Base-by-base conservation (phyloP, 2,329 filamentous ascomycete species). In the Dothiorella sarmentorum region DNA sequence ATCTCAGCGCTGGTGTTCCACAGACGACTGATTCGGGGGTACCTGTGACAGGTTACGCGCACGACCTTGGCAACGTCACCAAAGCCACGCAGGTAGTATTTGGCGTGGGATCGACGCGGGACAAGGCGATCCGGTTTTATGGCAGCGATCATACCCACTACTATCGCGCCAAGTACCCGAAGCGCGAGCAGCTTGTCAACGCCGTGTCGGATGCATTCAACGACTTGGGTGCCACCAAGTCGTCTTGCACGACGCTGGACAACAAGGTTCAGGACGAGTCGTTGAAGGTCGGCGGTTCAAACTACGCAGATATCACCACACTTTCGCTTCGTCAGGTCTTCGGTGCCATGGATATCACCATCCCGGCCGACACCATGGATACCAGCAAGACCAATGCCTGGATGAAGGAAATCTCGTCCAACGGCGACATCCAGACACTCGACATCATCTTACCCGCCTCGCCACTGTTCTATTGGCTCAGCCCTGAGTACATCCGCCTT, bases 401-500 rank as follows among this genome's bases (percentile, higher is more conserved):
- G 40, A 68, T 77, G 59, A 77, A 77, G 52, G 75, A 78, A 60
- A 70, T 77, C 37, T 75, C 73, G 5, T 76, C 73, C 29, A 69
- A 77, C 59, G 75, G 74, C 3, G 76, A 78, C 59, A 62, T 75
- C 38, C 75, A 77, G 52, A 77, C 75, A 0, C 67, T 77, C 15
- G 75, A 78, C 61, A 68, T 78, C 37, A 74, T 77, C 33, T 75
- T 71, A 66, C 73, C 75, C 1, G 67, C 71, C 4, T 74, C 75
- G 52, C 75, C 75, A 0, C 67, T 78, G 7, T 76, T 76, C 57
- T 75, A 75, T 58, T 69, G 74, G 38, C 67, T 77, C 55, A 70
- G 75, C 35, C 75, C 76, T 2, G 69, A 75, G 40, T 77, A 75
- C 61, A 74, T 79, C 57, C 72, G 71, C 17, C 65, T 79, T 0